These are phyloP conservation scores for Cucurbita argyrosperma DNA, from an alignment of 306 rosid species.

Conservation along the genomic window DNA sequence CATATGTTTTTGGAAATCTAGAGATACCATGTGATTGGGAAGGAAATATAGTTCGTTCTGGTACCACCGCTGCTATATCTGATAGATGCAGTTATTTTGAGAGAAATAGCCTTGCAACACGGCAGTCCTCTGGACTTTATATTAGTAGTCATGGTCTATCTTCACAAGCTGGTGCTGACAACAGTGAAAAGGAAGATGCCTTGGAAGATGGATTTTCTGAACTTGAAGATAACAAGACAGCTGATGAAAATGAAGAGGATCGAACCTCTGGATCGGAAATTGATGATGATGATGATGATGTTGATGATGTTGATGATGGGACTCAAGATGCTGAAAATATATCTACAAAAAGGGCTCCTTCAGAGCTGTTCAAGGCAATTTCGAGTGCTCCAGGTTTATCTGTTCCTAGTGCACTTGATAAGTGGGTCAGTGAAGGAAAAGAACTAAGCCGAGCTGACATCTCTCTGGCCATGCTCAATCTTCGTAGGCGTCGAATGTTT, in stretches of 20 bases:
- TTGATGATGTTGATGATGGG: constrained; percentile 16
- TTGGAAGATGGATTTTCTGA: constrained; percentile 76
- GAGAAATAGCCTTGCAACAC: constrained; percentile 16
- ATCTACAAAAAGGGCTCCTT: constrained; percentile 8
- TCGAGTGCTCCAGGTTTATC: constrained; percentile 15
- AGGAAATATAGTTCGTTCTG: constrained; percentile 12
- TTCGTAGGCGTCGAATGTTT: constrained; percentile 38
- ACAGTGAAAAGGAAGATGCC: constrained; percentile 44
- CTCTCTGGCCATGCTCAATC: constrained; percentile 23
- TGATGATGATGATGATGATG: constrained; percentile 8
- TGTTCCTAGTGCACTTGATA: constrained; percentile 26
- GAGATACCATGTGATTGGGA: constrained; percentile 10
- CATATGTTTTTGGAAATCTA: constrained; percentile 22
- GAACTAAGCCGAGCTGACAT: constrained; percentile 38
- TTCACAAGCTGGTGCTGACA: constrained; percentile 56
- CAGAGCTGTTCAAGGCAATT: constrained; percentile 33
- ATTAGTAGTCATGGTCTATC: constrained; percentile 32
- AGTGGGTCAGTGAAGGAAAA: constrained; percentile 67
- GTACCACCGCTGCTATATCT: constrained; percentile 8
- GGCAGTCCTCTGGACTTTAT: constrained; percentile 17
- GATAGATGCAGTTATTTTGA: constrained; percentile 4
- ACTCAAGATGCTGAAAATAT: constrained; percentile 17
- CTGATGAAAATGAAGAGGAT: constrained; percentile 17
- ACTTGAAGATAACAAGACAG: constrained; percentile 7
- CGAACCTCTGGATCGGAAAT: constrained; percentile 21